Conservation (phyloP, 208 protist genomes). For the Acanthamoeba culbertsoni region DNA sequence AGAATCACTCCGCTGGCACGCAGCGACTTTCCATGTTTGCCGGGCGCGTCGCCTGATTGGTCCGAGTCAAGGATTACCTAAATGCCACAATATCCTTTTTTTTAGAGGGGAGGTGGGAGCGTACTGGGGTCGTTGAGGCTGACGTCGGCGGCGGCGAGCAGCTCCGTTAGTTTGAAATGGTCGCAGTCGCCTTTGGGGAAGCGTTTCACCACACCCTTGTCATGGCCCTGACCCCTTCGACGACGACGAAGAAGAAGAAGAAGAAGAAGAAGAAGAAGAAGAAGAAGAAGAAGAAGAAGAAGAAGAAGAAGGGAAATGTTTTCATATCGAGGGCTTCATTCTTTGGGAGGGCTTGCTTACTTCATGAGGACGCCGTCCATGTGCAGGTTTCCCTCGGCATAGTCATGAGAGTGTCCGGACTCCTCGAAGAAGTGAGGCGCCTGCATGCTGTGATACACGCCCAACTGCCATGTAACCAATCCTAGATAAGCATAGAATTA, state of each 20-base stretch:
- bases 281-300: too few relatives aligned
- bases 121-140: neutral
- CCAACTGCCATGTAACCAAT: neutral
- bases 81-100: neutral
- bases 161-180: neutral
- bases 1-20: constrained; percentile 5
- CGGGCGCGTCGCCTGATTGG: neutral
- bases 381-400: neutral
- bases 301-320: too few relatives aligned
- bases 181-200: neutral
- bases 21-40: neutral
- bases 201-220: neutral
- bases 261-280: too few relatives aligned
- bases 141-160: neutral
- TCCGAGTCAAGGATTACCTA: neutral
- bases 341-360: neutral
- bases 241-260: too few relatives aligned
- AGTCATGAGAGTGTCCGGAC: neutral
- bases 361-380: constrained; percentile 24
- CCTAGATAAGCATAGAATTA: neutral
- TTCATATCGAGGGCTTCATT: too few relatives aligned
- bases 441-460: constrained; percentile 41
- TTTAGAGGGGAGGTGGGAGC: neutral
- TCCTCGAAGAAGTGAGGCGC: constrained; percentile 42
- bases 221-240: neutral